Evolutionary conservation across 2,329 filamentous ascomycete genomes (phyloP).

Genomic region (Coniella vitis): DNA sequence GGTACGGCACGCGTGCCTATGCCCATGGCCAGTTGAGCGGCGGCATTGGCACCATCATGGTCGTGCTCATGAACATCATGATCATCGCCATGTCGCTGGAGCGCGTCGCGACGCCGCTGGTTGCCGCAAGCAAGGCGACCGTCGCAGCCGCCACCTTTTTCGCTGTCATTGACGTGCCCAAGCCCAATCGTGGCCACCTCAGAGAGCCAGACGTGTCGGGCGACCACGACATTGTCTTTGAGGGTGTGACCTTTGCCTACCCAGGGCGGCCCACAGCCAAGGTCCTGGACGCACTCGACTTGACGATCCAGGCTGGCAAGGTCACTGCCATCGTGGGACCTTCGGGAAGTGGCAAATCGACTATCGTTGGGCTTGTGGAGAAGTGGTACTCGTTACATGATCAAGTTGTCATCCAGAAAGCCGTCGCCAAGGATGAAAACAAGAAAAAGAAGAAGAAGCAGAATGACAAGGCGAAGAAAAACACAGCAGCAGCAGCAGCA

Average conservation of each 20-base stretch:
- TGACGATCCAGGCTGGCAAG: constrained; percentile 56
- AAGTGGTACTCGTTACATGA: constrained; percentile 61
- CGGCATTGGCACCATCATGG: constrained; percentile 46
- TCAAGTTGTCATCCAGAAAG: constrained; percentile 44
- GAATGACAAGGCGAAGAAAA: too few species aligned
- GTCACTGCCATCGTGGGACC: constrained; percentile 69
- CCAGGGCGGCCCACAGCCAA: constrained; percentile 58
- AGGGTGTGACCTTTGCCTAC: constrained; percentile 65
- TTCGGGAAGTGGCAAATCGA: constrained; percentile 68
- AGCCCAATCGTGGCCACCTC: constrained; percentile 32
- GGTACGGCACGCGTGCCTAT: constrained; percentile 51
- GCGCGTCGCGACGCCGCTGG: constrained; percentile 49
- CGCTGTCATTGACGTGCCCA: constrained; percentile 43
- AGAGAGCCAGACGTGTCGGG: constrained; percentile 43
- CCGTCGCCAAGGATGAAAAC: constrained; percentile 38
- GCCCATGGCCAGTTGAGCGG: constrained; percentile 38
- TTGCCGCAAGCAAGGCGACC: constrained; percentile 51
- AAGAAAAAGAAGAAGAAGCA: constrained; percentile 33
- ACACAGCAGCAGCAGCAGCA: too few species aligned
- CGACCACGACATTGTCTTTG: constrained; percentile 50
- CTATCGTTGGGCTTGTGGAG: constrained; percentile 64
- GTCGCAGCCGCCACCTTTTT: constrained; percentile 54
- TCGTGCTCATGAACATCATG: constrained; percentile 54
- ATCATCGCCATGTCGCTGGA: constrained; percentile 51
- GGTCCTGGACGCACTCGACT: constrained; percentile 52